Evolutionary conservation across 805 yeast species (phyloP), one percentile per base, ranked within the genome.

Genomic region (Cyberlindnera euphorbiiphila): DNA sequence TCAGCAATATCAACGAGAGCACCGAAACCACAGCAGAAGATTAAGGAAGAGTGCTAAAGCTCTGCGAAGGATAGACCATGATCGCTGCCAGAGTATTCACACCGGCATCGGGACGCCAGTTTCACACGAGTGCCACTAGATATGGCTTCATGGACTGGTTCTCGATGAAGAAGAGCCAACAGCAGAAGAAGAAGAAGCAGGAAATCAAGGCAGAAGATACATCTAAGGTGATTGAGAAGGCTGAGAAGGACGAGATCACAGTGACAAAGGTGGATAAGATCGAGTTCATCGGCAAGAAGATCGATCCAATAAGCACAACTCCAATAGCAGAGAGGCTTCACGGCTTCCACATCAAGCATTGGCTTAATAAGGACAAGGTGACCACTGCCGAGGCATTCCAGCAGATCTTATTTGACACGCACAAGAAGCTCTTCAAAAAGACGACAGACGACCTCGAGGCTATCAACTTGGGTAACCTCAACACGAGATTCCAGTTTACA

Each of bases 71-170:
- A 18, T 17, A 10, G 6, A 24, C n/a, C 5, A 46, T 44, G 45
- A 19, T 39, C 6, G 17, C 36, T 3, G 35, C 32, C 13, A 41
- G 41, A 20, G 36, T 30, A 20, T 30, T 34, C 6, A n/a, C 26
- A 26, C 35, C 18, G 19, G 32, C 16, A 2, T 32, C 37, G 4
- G 57, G 58, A 45, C 41, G 49, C 22, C 22, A 43, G 2, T 28
- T 59, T 9, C 62, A 58, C 37, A 51, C 57, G 4, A 43, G 60
- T 1, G 36, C 52, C 23, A 43, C 43, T 7, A 32, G 42, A 19
- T 28, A 34, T 9, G 64, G 66, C 18, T 62, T 65, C 46, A 51
- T 65, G 57, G 63, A 65, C 27, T 66, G 71, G 71, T 62, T 66
- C 41, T 60, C 54, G 33, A 47, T 50, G 32, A 62, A 59, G 48